These are phyloP conservation scores for Nakazawaea ernobii DNA, from an alignment of 805 yeast genomes.

Conservation along the genomic window DNA sequence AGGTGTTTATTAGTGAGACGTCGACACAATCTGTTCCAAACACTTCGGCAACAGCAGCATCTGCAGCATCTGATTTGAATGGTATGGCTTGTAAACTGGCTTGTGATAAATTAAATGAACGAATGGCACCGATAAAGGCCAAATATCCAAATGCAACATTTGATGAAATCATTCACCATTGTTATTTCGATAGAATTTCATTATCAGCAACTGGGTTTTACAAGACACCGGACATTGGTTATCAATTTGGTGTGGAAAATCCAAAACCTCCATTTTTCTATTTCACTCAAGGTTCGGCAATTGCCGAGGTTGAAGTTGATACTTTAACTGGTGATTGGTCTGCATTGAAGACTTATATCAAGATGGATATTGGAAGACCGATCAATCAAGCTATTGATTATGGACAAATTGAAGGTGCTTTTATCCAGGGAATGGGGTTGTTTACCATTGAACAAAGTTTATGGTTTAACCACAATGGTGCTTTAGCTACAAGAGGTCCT, in stretches of 20 bases:
- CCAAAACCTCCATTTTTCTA: slow-evolving; percentile 42
- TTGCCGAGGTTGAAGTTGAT: slow-evolving; percentile 37
- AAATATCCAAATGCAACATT: slow-evolving; percentile 31
- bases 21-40: slow-evolving; percentile 42
- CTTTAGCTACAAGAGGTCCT: slow-evolving; percentile 40
- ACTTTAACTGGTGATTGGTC: slow-evolving; percentile 45
- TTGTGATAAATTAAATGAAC: slow-evolving; percentile 35
- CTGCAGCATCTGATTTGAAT: slow-evolving; percentile 42
- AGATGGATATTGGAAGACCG: slow-evolving; percentile 45
- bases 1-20: slow-evolving; percentile 38
- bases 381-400: slow-evolving; percentile 43
- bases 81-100: slow-evolving; percentile 46
- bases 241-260: slow-evolving; percentile 31
- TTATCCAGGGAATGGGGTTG: slow-evolving; percentile 43
- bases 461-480: slow-evolving; percentile 36
- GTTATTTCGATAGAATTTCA: slow-evolving; percentile 39
- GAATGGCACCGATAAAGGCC: slow-evolving; percentile 33
- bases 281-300: slow-evolving; percentile 41
- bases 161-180: slow-evolving; percentile 33
- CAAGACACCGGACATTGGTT: slow-evolving; percentile 45
- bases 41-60: slow-evolving; percentile 44
- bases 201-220: slow-evolving; percentile 44
- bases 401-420: slow-evolving; percentile 48
- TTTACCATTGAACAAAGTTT: slow-evolving; percentile 43
- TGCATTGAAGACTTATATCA: slow-evolving; percentile 33